Evolutionary conservation across 2,329 filamentous ascomycete genomes (phyloP), one percentile per base, ranked within the genome.

Genomic region (Aspergillus jensenii): DNA sequence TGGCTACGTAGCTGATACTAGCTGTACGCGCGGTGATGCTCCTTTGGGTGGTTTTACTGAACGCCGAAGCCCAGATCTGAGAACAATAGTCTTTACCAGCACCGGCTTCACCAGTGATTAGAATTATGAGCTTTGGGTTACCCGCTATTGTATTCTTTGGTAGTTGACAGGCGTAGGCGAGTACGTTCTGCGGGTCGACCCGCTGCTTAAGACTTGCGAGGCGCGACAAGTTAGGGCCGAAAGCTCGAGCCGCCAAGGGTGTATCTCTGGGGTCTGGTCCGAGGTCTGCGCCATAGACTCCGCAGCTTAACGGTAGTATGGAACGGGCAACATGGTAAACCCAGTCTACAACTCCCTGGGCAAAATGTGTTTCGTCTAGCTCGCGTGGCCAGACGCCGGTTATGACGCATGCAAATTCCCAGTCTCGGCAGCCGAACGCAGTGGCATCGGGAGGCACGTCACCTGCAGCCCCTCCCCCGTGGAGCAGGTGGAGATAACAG

Each of bases 401-500:
- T 43, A 89, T 66, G 4, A 88, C 82, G 63, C 85, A 88, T 46
- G 85, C 85, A 73, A 82, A 88, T 33, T 83, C 78, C 85, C 85
- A 88, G 67, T 84, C 78, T 70, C 85, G 82, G 74, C 81, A 86
- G 45, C 86, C 84, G 54, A 88, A 88, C 53, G 85, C 84, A 57
- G 81, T 83, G 25, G 75, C 77, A 60, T 80, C 70, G 5, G 71
- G 60, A 2, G 71, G 64, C 15, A 82, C 62, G 25, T 85, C 74
- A 45, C 63, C n/a, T 43, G 84, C 68, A 0, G 79, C 80, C 61
- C 80, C 82, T 6, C 84, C 84, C 17, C 85, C 84, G 41, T 87
- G 85, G 8, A 88, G 71, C 4, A 89, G 80, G 76, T 88, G 84
- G 49, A 88, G 70, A 72, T 88, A 88, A 69, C 83, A 87, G 14